Conservation (phyloP, 2,329 filamentous ascomycete genomes). For the Pyrenochaeta sp. region DNA sequence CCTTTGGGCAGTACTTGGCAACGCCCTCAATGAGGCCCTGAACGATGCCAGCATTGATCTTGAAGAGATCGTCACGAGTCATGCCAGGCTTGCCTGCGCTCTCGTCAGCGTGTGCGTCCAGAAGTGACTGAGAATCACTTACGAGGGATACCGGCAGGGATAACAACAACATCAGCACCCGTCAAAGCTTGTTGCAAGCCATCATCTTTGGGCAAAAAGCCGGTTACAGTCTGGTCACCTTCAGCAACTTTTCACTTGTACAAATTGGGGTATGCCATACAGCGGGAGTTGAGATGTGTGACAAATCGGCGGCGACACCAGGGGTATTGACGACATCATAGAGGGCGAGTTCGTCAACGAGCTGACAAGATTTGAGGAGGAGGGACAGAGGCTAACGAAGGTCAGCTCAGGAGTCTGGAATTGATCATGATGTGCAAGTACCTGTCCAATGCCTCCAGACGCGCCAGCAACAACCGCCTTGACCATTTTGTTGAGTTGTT, state of each 20-base stretch:
- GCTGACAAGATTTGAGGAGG: slow-evolving; percentile 88
- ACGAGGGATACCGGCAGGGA: slow-evolving; percentile 98
- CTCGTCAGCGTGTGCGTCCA: slow-evolving; percentile 19
- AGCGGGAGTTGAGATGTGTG: slow-evolving; percentile 92
- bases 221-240: slow-evolving; percentile 72
- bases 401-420: slow-evolving; percentile 23
- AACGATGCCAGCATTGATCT: slow-evolving; percentile 98
- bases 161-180: slow-evolving; percentile 94
- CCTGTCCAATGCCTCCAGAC: slow-evolving; percentile 98
- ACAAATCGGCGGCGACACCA: slow-evolving; percentile 94
- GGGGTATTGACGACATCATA: slow-evolving; percentile 99
- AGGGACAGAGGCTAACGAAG: slow-evolving; percentile 84
- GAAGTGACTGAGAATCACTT: slow-evolving; percentile 35
- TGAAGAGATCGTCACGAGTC: slow-evolving; percentile 99
- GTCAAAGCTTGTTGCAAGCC: slow-evolving; percentile 89
- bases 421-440: slow-evolving; percentile 52
- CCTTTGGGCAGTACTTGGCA: slow-evolving; percentile 89
- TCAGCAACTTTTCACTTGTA: slow-evolving; percentile 25
- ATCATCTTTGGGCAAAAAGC: slow-evolving; percentile 84
- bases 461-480: slow-evolving; percentile 81
- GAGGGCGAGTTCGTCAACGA: slow-evolving; percentile 90
- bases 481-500: slow-evolving; percentile 47
- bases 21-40: slow-evolving; percentile 89
- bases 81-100: slow-evolving; percentile 96
- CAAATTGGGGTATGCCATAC: slow-evolving; percentile 58